Evolutionary conservation across 176 grass and related monocot species (phyloP), one percentile per base, ranked within the genome.

Genomic region (Tillandsia leiboldiana): DNA sequence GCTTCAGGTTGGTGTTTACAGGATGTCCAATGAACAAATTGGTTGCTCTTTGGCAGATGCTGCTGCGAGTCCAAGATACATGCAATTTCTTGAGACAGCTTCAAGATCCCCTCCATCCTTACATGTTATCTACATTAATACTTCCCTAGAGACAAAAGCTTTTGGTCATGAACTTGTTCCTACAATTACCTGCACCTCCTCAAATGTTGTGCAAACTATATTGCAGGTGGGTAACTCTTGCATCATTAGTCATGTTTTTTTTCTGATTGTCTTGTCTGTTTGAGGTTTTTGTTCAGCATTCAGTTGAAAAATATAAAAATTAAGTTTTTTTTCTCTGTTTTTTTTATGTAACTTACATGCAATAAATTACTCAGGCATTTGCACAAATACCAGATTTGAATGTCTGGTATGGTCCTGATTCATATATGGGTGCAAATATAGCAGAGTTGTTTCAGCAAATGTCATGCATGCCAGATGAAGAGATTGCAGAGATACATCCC

Each of bases 101-200:
- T 92, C 89, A 54, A 79, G 23, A 81, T 83, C 53, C 61, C 75
- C 78, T 72, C 93, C 93, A 77, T 90, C 93, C 50, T 77, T 97
- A 74, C 93, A 97, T 85, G 93, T 97, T 65, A 92, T 97, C 63
- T 97, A 97, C 72, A 97, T 97, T 74, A 97, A 97, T 86, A 97
- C 93, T 65, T 90, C 93, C 23, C 80, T 97, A 57, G 93, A 97
- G 73, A 97, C 93, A 53, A 97, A 97, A 77, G 93, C 93, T 71
- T 81, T 54, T 78, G 82, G 83, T 74, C 93, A 97, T 81, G 93
- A 97, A 76, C 76, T 97, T 73, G 84, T 97, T 72, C 93, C 93
- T 26, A 97, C 93, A 20, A 97, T 97, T 61, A 97, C 93, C 4
- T 97, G 93, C 73, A 97, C 93, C 67, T 97, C 93, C 52, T 97